Evolutionary conservation across 306 rosid genomes (phyloP), one percentile per base, ranked within the genome.

Genomic region (Fragaria nilgerrensis): DNA sequence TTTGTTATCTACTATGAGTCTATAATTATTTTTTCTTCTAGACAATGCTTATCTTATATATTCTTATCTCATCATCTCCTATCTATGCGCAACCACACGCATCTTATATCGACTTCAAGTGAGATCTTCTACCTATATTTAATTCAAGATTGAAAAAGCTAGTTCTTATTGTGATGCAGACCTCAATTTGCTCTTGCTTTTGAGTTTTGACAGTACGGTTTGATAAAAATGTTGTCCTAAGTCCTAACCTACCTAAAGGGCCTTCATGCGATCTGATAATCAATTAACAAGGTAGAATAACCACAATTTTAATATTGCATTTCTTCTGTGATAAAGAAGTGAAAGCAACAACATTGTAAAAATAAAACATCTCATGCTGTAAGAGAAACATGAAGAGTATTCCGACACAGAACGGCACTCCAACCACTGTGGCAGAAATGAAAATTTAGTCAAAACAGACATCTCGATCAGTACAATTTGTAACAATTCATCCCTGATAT

Each of bases 21-120:
- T 10, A 7, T 43, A 17, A 16, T 34, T 64, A 64, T 61, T 5
- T 32, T 62, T 29, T 32, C n/a, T 29, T 15, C 68, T 62, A 32
- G 39, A 27, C 65, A 59, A 12, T 25, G 16, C 37, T 32, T 63
- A 29, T 32, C 68, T 29, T 63, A 63, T 36, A 36, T n/a, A 36
- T 53, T 22, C 77, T 72, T 55, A 73, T 73, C 67, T 55, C 77
- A 37, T 55, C 37, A 14, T 55, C 53, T 59, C 43, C 61, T 59
- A 59, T 43, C 77, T 59, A 3, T 43, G 37, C 68, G n/a, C 68
- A 39, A 14, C 6, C 16, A 37, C 49, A n/a, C 29, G n/a, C 27
- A 67, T 9, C 49, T 37, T 16, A 34, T 37, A 68, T 68, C 25
- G 8, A 68, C 72, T 43, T 41, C 11, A 22, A 41, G 16, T 16